phyloP scores from a whole-genome alignment of 805 yeast genomes.

The Jamesozyma jinghongensis region DNA sequence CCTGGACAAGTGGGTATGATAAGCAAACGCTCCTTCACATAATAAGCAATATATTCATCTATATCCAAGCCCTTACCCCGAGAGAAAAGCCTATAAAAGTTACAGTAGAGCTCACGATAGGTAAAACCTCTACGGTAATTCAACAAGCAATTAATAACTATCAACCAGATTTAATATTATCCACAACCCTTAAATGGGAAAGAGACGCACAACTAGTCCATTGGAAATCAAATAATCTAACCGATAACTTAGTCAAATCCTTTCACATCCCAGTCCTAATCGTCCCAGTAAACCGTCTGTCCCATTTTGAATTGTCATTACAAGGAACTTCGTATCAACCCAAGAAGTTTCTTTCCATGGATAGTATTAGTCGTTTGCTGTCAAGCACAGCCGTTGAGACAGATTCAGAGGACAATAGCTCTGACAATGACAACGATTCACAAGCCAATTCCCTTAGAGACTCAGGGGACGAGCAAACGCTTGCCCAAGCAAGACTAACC shows the following conservation, averaged over 20 bases:
- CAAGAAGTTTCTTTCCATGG: not conserved
- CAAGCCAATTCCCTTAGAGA: too few relatives aligned
- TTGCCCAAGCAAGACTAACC: constrained; percentile 9
- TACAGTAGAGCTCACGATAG: constrained; percentile 25
- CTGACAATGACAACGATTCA: not conserved
- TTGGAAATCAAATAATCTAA: constrained; percentile 13
- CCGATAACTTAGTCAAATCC: constrained; percentile 15
- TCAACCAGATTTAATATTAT: constrained; percentile 22
- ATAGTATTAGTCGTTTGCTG: not conserved
- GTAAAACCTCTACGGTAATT: constrained; percentile 17
- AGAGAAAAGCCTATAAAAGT: constrained; percentile 14
- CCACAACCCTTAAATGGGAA: constrained; percentile 20
- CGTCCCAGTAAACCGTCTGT: constrained; percentile 23
- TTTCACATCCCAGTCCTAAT: constrained; percentile 24
- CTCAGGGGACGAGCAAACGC: too few relatives aligned
- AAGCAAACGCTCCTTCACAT: constrained; percentile 11
- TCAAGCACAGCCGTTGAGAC: too few relatives aligned
- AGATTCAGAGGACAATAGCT: not conserved
- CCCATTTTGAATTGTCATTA: constrained; percentile 16
- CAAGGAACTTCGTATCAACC: constrained; percentile 2
- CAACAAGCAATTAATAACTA: constrained; percentile 26
- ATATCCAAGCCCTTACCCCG: constrained; percentile 18
- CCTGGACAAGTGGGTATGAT: constrained; percentile 22
- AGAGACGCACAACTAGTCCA: constrained; percentile 18
- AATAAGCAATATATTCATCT: constrained; percentile 18